Base-by-base conservation (phyloP, 1,284 basidiomycete genomes). In the Ceratobasidium sp. region DNA sequence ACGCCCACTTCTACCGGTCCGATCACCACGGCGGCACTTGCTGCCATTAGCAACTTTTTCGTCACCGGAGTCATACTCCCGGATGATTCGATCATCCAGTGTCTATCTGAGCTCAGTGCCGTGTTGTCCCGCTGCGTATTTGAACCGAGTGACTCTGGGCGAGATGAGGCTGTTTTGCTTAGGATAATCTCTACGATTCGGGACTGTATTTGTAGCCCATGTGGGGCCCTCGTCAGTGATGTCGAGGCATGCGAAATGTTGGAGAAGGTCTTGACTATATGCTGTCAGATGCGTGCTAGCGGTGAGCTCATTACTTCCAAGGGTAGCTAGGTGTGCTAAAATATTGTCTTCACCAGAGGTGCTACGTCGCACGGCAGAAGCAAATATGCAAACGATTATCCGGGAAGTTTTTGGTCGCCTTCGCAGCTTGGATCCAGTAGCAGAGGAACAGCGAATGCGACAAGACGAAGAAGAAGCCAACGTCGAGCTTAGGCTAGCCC, bases 221-320 rank as follows among this genome's bases (percentile, higher is more conserved):
- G 93, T n/a, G 93, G 92, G 0, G 83, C 84, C 30, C 87, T 89
- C 14, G 88, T 98, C 54, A 94, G 95, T 52, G 97, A 99, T 82
- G 92, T 98, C 78, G 95, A 96, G 83, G 93, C 99, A 27, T 99
- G 98, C 84, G 97, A 99, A 86, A 96, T 99, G 92, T 88, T 99
- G 82, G 98, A 99, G 86, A 98, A 97, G 5, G 97, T 98, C 0
- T 86, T 99, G 80, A 98, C 96, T 48, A 99, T 98, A 82, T 96
- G 96, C 81, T 99, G 97, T 84, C 96, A 99, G 83, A 98, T 97
- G 88, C 89, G 98, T 57, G 88, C 99, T 5, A 96, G 95, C 82
- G 97, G 95, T 96, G 81, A 81, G 94, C 88, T 76, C 33, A 35
- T 60, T 66, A 10, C 20, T 71, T 30, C 33, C 16, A 46, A 35